Percentiles rank a stretch among this genome's conserved stretches.
phyloP scores from a whole-genome alignment of 2,329 filamentous ascomycete species.

The Talaromyces sp. region DNA sequence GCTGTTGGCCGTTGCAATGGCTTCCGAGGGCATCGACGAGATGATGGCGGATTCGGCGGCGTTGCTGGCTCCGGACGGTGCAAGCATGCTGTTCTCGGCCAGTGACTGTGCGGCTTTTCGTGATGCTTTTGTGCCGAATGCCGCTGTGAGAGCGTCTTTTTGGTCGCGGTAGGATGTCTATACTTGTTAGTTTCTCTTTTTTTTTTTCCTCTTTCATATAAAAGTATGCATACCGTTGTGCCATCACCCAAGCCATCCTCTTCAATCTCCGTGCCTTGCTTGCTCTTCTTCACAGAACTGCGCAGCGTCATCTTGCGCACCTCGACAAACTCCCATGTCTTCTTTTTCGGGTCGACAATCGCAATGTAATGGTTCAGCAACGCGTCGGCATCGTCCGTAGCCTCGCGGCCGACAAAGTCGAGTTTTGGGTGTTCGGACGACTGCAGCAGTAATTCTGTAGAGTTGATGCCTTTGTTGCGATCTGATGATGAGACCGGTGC shows the following conservation, averaged over 20 bases:
- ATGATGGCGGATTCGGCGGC: constrained; percentile 41
- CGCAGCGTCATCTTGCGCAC: constrained; percentile 53
- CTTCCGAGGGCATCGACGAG: constrained; percentile 34
- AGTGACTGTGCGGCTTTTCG: constrained; percentile 44
- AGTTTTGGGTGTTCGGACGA: constrained; percentile 57
- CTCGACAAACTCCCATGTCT: constrained; percentile 50
- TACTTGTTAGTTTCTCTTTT: not conserved
- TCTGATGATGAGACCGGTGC: constrained; percentile 18
- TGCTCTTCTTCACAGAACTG: constrained; percentile 36
- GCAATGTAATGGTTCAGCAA: constrained; percentile 57
- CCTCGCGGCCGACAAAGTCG: constrained; percentile 53
- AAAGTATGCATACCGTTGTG: constrained; percentile 21
- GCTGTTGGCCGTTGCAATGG: constrained; percentile 26
- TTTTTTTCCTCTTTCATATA: not conserved
- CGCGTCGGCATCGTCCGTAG: constrained; percentile 47
- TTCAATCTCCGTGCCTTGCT: constrained; percentile 19
- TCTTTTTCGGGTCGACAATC: constrained; percentile 52
- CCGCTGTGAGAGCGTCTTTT: constrained; percentile 41
- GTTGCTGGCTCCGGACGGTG: constrained; percentile 29
- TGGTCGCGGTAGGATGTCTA: constrained; percentile 35
- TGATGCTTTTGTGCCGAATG: constrained; percentile 48
- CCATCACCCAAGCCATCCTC: constrained; percentile 14
- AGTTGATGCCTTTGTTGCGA: constrained; percentile 31
- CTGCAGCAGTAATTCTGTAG: constrained; percentile 53
- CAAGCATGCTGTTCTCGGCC: constrained; percentile 44